Evolutionary conservation across 441 rosid genomes (phyloP).

Genomic region (Manihot esculenta): DNA sequence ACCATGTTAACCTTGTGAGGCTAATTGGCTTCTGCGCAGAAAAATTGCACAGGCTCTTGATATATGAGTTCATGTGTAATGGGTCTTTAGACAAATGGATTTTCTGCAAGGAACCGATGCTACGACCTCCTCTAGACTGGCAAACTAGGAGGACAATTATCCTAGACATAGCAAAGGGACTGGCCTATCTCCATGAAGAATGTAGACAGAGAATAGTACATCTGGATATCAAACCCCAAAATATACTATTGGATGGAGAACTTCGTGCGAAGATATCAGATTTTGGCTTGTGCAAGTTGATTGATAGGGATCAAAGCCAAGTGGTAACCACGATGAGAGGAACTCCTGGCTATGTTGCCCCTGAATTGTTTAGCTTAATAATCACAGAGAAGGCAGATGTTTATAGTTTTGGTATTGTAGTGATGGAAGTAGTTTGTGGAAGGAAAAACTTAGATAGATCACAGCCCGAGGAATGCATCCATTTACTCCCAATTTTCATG

Average conservation of each 20-base stretch:
- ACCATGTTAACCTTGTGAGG: background rate
- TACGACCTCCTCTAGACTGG: background rate
- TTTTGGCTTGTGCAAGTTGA: constrained; percentile 14
- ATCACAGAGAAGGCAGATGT: constrained; percentile 26
- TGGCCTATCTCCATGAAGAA: background rate
- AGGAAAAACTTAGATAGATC: constrained; percentile 16
- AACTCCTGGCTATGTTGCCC: constrained; percentile 25
- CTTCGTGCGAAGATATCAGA: background rate
- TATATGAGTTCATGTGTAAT: background rate
- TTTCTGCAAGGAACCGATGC: too few species aligned
- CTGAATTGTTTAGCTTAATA: constrained; percentile 19
- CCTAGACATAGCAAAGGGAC: background rate
- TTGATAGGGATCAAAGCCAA: constrained; percentile 19
- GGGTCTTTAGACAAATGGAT: background rate
- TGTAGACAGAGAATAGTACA: background rate
- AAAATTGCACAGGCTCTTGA: background rate
- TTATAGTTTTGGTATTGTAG: constrained; percentile 25
- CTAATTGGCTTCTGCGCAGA: background rate
- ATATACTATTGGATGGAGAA: too few species aligned
- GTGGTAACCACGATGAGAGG: constrained; percentile 22
- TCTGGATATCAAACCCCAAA: too few species aligned
- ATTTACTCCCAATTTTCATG: constrained; percentile 15
- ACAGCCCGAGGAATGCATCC: constrained; percentile 2
- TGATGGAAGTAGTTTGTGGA: constrained; percentile 21
- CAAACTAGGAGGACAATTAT: background rate